These are phyloP conservation scores for Rhytidiadelphus loreus DNA, from an alignment of 225 moss, liverwort and hornwort species.

Conservation along the genomic window DNA sequence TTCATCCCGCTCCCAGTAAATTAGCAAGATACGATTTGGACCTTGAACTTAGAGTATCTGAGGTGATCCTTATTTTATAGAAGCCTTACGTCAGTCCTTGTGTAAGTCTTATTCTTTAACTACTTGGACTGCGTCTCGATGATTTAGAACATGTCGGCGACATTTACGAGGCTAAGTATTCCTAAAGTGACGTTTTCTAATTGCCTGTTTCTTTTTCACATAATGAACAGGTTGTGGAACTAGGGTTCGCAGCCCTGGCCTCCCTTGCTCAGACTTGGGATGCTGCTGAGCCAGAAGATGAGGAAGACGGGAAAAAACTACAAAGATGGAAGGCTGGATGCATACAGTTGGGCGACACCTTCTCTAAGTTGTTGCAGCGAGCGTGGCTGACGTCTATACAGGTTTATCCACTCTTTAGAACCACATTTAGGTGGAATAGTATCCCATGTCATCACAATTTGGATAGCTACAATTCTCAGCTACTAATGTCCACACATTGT, in stretches of 20 bases:
- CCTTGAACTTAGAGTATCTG: neutral
- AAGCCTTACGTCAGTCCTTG: neutral
- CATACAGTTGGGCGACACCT: constrained; percentile 47
- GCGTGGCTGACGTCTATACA: constrained; percentile 64
- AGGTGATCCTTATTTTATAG: neutral
- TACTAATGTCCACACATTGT: neutral
- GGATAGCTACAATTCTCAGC: neutral
- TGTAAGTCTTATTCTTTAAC: neutral
- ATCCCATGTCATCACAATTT: neutral
- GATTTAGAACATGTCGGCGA: neutral
- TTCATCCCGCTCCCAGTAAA: neutral
- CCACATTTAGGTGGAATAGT: neutral
- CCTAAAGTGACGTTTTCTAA: neutral
- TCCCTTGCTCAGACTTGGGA: constrained; percentile 88
- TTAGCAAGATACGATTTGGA: neutral
- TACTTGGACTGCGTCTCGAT: neutral
- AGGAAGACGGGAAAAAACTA: constrained; percentile 50
- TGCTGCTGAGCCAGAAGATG: constrained; percentile 79
- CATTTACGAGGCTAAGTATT: neutral
- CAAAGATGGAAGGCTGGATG: constrained; percentile 71
- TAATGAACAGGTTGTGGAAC: constrained; percentile 67
- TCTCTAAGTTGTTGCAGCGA: constrained; percentile 67
- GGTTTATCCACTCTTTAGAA: constrained; percentile 17
- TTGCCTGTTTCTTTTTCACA: neutral
- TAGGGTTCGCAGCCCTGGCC: constrained; percentile 83